Evolutionary conservation across 805 yeast species (phyloP).

Genomic region (Tetrapisispora phaffii): DNA sequence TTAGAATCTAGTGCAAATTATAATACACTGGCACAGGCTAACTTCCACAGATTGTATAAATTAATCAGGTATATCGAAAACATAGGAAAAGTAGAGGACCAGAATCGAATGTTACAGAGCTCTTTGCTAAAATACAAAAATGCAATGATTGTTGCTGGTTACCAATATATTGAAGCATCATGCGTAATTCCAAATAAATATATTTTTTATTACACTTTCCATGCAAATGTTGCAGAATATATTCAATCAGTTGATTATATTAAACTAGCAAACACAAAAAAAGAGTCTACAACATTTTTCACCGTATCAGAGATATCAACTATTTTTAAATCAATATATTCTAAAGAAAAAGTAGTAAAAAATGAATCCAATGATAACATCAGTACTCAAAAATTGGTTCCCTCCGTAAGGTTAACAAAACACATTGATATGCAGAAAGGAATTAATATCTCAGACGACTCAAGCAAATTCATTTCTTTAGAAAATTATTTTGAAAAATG

Average conservation of each 20-base stretch:
- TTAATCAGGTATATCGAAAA: constrained; percentile 12
- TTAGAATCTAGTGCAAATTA: neutral
- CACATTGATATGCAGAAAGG: neutral
- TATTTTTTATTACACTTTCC: constrained; percentile 22
- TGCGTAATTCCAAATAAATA: constrained; percentile 10
- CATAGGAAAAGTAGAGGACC: constrained; percentile 8
- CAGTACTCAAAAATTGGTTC: neutral
- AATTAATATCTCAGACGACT: neutral
- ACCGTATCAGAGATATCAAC: constrained; percentile 19
- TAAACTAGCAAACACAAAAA: constrained; percentile 15
- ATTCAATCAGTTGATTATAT: constrained; percentile 20
- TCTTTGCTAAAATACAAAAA: constrained; percentile 21
- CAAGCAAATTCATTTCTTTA: neutral
- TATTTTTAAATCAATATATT: constrained; percentile 22
- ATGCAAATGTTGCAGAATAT: constrained; percentile 21
- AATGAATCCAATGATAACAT: neutral
- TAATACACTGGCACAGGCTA: neutral
- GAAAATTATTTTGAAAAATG: neutral
- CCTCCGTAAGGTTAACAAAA: neutral
- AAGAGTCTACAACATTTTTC: constrained; percentile 8
- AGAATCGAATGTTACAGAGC: constrained; percentile 13
- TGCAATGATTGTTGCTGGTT: constrained; percentile 23
- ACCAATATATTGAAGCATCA: constrained; percentile 19
- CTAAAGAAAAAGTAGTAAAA: constrained; percentile 11
- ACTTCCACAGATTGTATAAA: constrained; percentile 9